These are phyloP conservation scores for Vigna nakashimae DNA, from an alignment of 306 rosid species.

Conservation along the genomic window DNA sequence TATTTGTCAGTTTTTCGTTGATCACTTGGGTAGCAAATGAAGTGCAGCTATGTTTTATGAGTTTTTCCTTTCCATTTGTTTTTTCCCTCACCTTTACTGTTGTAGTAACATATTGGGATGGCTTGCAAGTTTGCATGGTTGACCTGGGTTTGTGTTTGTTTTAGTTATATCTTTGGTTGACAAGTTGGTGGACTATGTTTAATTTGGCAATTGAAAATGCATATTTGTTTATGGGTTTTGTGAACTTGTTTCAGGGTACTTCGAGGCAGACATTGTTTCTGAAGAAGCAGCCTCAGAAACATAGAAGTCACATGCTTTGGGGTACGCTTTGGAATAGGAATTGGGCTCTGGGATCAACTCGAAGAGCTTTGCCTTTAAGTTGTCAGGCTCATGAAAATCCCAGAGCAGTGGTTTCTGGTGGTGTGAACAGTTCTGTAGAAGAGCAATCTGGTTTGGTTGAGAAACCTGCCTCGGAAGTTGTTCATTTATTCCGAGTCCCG, in stretches of 20 bases:
- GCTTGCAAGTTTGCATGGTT: neutral
- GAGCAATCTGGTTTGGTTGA: conserved; percentile 54
- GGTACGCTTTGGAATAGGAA: conserved; percentile 39
- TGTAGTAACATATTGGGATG: neutral
- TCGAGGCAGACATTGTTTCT: conserved; percentile 53
- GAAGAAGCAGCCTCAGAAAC: conserved; percentile 46
- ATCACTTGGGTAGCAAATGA: neutral
- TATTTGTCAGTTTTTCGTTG: neutral
- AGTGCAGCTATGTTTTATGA: neutral
- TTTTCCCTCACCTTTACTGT: neutral
- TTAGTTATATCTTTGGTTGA: neutral
- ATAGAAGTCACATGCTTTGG: conserved; percentile 60
- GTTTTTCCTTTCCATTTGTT: neutral
- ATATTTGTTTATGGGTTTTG: conserved; percentile 13
- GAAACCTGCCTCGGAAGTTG: conserved; percentile 60
- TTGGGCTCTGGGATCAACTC: conserved; percentile 42
- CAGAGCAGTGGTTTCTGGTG: conserved; percentile 59
- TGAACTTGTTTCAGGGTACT: conserved; percentile 61
- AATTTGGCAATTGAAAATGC: neutral
- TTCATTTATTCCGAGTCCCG: conserved; percentile 74
- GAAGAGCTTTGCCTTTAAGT: conserved; percentile 51
- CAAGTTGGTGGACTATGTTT: neutral
- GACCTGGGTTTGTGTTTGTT: neutral
- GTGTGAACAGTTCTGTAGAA: conserved; percentile 52
- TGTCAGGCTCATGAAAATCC: conserved; percentile 62